Base-by-base conservation (phyloP, 1,284 basidiomycete genomes). In the Cryptococcus sp. region DNA sequence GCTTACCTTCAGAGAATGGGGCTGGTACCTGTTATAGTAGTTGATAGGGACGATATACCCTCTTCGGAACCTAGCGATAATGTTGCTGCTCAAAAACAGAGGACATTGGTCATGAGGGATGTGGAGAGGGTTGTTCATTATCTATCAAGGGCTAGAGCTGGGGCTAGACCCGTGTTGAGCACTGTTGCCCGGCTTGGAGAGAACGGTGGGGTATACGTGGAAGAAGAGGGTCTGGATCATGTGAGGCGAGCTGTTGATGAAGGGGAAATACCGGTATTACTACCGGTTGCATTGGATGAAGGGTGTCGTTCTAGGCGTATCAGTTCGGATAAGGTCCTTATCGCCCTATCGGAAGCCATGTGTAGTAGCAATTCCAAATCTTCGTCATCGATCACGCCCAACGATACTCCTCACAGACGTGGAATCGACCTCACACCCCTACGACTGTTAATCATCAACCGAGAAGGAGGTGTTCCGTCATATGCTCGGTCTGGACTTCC, bases 401-500 rank as follows among this genome's bases (percentile, higher is more conserved):
- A 24, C 10, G 32, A 13, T 39, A 40, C 47, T 13, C 31, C 36
- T 22, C 39, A 47, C 1, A 11, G 23, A 31, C 34, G 37, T 13
- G 45, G n/a, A 45, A 52, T 66, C 52, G 87, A 93, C 73, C 80
- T 94, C 53, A 90, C 88, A 4, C 92, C 96, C 1, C 77, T 96
- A 53, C 87, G 96, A 21, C 82, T 99, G 56, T 93, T 99, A 86
- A 87, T 98, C 70, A 98, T 99, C 75, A 97, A 93, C 72, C 85
- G 88, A 19, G 91, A 97, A 76, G 96, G 96, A 19, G 96, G 96
- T 28, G 87, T 98, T 2, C 96, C 96, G 11, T 98, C 93, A 0
- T 98, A 98, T 69, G 96, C 96, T 34, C 88, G 96, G 21, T 83
- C 82, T 16, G 96, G 96, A 42, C 83, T 90, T 62, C 96, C 96